A percentile compares a stretch with the other conserved stretches of the same genome.
phyloP scores from a whole-genome alignment of 495 filamentous ascomycete genomes.

The Xylaria flabelliformis region DNA sequence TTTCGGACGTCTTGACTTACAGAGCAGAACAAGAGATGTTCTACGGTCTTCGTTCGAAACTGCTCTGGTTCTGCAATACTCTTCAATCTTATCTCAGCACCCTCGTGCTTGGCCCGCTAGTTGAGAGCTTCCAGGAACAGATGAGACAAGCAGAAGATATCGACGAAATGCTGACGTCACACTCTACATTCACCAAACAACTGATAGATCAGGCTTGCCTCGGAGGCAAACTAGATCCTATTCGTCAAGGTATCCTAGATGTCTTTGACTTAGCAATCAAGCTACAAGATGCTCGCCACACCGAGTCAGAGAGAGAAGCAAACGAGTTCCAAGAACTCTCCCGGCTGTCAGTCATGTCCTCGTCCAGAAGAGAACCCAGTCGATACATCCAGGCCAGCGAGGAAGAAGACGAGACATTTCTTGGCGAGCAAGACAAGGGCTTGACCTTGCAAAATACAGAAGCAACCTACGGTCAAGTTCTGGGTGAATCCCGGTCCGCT shows the following conservation, averaged over 20 bases:
- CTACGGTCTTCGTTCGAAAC: conserved; percentile 70
- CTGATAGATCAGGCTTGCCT: conserved; percentile 72
- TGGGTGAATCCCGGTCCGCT: conserved; percentile 53
- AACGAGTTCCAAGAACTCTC: conserved; percentile 50
- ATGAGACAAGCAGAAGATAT: conserved; percentile 72
- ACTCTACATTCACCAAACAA: conserved; percentile 65
- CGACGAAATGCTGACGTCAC: conserved; percentile 78
- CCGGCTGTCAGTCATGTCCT: conserved; percentile 41
- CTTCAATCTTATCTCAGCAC: conserved; percentile 77
- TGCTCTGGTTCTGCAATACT: conserved; percentile 80
- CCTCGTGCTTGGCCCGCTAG: conserved; percentile 68
- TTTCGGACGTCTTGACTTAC: conserved; percentile 38
- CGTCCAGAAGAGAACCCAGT: conserved; percentile 31
- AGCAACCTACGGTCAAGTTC: conserved; percentile 44
- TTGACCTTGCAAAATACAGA: conserved; percentile 40
- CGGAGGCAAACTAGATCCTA: conserved; percentile 64
- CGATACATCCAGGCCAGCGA: conserved; percentile 46
- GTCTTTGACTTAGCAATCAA: conserved; percentile 64
- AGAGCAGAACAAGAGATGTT: conserved; percentile 52
- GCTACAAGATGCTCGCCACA: conserved; percentile 54
- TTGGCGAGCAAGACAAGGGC: conserved; percentile 37
- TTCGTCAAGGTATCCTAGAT: conserved; percentile 69
- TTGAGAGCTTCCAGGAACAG: conserved; percentile 54
- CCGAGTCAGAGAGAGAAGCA: conserved; percentile 45
- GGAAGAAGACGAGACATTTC: conserved; percentile 48